Evolutionary conservation across 2,329 filamentous ascomycete genomes (phyloP), one percentile per base, ranked within the genome.

Genomic region (Ophiostoma novo-ulmi): DNA sequence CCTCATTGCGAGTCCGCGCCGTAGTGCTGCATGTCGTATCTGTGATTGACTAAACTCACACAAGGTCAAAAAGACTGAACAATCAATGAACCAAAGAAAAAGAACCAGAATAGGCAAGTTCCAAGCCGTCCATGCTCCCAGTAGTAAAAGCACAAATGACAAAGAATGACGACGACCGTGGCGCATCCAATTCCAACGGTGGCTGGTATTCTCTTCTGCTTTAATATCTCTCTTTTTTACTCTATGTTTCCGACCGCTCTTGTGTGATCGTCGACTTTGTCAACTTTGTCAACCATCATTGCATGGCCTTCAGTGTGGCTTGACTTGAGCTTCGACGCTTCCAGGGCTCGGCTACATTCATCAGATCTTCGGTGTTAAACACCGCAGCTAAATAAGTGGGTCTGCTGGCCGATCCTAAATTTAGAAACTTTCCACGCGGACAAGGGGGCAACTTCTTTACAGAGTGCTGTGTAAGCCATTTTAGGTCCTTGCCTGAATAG

Each of bases 321-420:
- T 48, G 6, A 17, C 17, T 44, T 13, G 41, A 20, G 44, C 44
- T 48, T 48, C 44, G 44, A 48, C 44, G 44, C 44, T 48, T 48
- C 44, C 5, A 44, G 5, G 3, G 44, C 8, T 22, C 48, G 14
- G 17, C 55, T 22, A 31, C 52, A 13, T 11, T 7, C 17, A 31
- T 7, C 17, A 31, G 31, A 63, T 35, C 52, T 63, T 63, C 58
- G 58, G 58, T 63, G 58, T 35, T 63, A 58, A 58, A 3, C 52
- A 58, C 14, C 11, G 13, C 52, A 26, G 52, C 52, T 14, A 58
- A 14, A 55, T 70, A 69, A 67, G 41, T 67, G 70, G 58, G 58
- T 63, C 63, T 5, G 17, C 48, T 67, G 48, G 70, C 67, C 41
- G 66, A 39, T 71, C 70, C 70, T 71, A 71, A 71, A 69, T 71